Base-by-base conservation (phyloP, 176 grass and related monocot species). In the Guadua angustifolia region DNA sequence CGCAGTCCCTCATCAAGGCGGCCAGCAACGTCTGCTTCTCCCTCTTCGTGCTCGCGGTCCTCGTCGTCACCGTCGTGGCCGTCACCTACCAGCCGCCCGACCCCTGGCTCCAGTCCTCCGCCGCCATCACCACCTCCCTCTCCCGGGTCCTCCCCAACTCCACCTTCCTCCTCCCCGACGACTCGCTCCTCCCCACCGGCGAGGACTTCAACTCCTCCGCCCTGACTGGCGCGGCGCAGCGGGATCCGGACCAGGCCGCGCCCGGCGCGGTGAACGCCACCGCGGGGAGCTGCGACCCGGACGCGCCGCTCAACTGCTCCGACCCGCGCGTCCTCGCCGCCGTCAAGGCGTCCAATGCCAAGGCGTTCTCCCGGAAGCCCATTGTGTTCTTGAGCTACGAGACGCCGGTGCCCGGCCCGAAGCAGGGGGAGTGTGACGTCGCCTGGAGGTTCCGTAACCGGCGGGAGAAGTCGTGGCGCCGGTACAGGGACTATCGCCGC, bases 1-100 rank as follows among this genome's bases (percentile, higher is more conserved):
- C 92, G 62, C 95, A 97, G 79, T 90, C 83, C 38, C 29, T 91
- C 45, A 86, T 98, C 87, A 95, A 95, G 86, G 71, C 90, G 21
- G 88, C 92, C 16, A 88, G 79, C 87, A 98, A 95, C 76, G 88
- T 95, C 1, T 90, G 93, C 82, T 98, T 98, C 89, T 93, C 93
- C 47, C 68, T 88, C 79, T 98, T 98, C 91, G 95, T 98, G 18
- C 75, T 98, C 62, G 78, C 95, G 53, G 95, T 98, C 5, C 89
- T 98, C 51, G 87, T 90, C 67, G 87, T 98, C 76, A 98, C 95
- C 56, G 87, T 98, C 89, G 72, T 98, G 87, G 93, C 95, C 71
- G 82, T 98, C 66, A 95, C 93, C 87, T 95, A 98, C 91, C 95
- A 98, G 71, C 95, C 95, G 32, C 93, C 93, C 9, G 92, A 98